phyloP scores from a whole-genome alignment of 352 stramenopile species.

The Phytophthora podocarpi region DNA sequence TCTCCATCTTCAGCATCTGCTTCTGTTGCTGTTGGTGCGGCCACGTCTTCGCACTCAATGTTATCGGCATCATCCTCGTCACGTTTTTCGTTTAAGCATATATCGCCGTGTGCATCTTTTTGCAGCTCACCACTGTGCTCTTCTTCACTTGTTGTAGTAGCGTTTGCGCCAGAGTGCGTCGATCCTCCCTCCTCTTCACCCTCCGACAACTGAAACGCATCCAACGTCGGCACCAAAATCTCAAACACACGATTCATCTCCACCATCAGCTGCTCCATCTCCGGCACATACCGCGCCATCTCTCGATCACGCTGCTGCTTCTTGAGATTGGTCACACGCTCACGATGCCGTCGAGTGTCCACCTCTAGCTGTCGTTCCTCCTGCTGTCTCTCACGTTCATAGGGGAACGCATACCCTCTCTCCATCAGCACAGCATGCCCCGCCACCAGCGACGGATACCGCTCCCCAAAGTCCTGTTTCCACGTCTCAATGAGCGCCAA shows the following conservation, averaged over 20 bases:
- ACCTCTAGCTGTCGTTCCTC: slow-evolving; percentile 23
- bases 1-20: slow-evolving; percentile 10
- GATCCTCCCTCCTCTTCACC: background rate
- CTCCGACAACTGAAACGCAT: slow-evolving; percentile 52
- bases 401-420: slow-evolving; percentile 62
- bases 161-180: background rate
- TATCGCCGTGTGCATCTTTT: background rate
- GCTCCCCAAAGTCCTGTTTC: slow-evolving; percentile 59
- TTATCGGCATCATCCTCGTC: slow-evolving; percentile 20
- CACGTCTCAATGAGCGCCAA: slow-evolving; percentile 67
- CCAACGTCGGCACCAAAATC: slow-evolving; percentile 75
- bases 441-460: slow-evolving; percentile 62
- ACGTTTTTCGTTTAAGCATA: background rate
- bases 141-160: background rate
- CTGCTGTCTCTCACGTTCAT: slow-evolving; percentile 23
- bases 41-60: slow-evolving; percentile 37
- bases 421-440: slow-evolving; percentile 52
- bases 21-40: background rate
- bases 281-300: slow-evolving; percentile 52
- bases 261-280: slow-evolving; percentile 68
- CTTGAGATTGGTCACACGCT: slow-evolving; percentile 33
- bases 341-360: slow-evolving; percentile 14
- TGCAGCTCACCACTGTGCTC: background rate
- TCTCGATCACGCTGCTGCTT: slow-evolving; percentile 42
- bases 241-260: slow-evolving; percentile 82